Conservation (phyloP, 2,329 filamentous ascomycete species). For the Alternaria sp. region DNA sequence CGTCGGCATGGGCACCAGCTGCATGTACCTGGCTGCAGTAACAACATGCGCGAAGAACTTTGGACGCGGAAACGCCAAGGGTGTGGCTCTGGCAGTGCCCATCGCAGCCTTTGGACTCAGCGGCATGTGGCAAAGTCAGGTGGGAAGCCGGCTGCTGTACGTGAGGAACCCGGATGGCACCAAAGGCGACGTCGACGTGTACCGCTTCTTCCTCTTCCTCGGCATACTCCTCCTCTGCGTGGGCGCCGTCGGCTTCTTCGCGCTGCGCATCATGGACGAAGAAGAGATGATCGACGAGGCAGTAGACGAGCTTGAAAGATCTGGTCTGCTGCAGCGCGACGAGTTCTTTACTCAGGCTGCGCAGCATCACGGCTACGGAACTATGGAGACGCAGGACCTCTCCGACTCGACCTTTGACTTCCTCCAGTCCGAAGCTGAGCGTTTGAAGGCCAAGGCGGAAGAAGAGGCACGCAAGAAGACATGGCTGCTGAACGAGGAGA, state of each 20-base stretch:
- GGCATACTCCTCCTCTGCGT: constrained; percentile 72
- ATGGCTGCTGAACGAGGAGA: constrained; percentile 91
- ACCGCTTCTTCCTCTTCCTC: constrained; percentile 87
- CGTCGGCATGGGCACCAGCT: constrained; percentile 82
- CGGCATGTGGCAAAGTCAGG: constrained; percentile 93
- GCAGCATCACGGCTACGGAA: constrained; percentile 67
- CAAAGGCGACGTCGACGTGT: constrained; percentile 72
- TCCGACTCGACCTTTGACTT: constrained; percentile 57
- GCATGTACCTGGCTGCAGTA: constrained; percentile 89
- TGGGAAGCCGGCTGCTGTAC: constrained; percentile 79
- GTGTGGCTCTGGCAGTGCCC: constrained; percentile 85
- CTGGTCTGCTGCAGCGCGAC: constrained; percentile 78
- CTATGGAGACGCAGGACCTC: constrained; percentile 58
- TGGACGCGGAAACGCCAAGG: constrained; percentile 83
- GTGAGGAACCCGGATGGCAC: constrained; percentile 69
- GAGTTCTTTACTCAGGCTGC: constrained; percentile 70
- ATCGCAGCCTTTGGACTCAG: constrained; percentile 93
- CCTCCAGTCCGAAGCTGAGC: constrained; percentile 53
- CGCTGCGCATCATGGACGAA: constrained; percentile 80
- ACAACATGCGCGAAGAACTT: constrained; percentile 99
- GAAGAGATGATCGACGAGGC: constrained; percentile 88
- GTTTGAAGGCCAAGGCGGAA: constrained; percentile 55
- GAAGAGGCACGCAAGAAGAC: constrained; percentile 77
- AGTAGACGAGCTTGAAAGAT: constrained; percentile 88
- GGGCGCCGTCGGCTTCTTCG: constrained; percentile 75